Percentiles rank a stretch among this genome's conserved stretches.
Evolutionary conservation across 1,284 basidiomycete genomes (phyloP).

Genomic region (Apiotrichum domesticum): DNA sequence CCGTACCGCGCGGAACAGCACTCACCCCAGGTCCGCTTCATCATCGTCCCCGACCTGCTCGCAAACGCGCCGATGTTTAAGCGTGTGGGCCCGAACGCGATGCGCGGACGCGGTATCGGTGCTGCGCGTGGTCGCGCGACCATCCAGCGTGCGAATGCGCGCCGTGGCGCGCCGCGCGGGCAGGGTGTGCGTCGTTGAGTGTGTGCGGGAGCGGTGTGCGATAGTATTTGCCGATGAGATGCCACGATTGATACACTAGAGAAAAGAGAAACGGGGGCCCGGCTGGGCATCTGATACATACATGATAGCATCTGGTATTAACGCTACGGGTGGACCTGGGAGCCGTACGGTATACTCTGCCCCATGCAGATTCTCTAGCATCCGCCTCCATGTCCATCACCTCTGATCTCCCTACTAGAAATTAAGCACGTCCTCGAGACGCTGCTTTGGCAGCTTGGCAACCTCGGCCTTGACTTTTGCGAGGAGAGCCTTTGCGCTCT

Average conservation of each 20-base stretch:
- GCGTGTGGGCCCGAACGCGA: constrained; percentile 93
- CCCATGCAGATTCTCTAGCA: no score
- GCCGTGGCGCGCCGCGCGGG: constrained; percentile 43
- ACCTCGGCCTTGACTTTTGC: constrained; percentile 27
- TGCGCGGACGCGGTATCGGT: constrained; percentile 98
- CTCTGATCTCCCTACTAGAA: constrained; percentile 17
- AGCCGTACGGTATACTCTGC: no score
- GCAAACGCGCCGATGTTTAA: constrained; percentile 99
- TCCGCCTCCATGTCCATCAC: no score
- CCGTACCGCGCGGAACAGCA: no score
- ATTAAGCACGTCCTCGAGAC: constrained; percentile 30
- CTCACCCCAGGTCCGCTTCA: constrained; percentile 64
- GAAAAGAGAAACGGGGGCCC: background rate
- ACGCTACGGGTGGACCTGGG: no score
- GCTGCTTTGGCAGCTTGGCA: constrained; percentile 32
- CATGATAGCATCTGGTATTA: no score
- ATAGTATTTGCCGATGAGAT: background rate
- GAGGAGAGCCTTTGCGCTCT: constrained; percentile 37
- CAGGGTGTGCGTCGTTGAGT: constrained; percentile 46
- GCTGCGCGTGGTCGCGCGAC: constrained; percentile 54
- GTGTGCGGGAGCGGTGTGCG: background rate
- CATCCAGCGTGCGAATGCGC: constrained; percentile 46
- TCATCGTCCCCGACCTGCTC: constrained; percentile 99
- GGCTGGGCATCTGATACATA: background rate
- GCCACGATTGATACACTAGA: constrained; percentile 3